Evolutionary conservation across 2,329 filamentous ascomycete species (phyloP).

Genomic region (Cladosporium sp.): DNA sequence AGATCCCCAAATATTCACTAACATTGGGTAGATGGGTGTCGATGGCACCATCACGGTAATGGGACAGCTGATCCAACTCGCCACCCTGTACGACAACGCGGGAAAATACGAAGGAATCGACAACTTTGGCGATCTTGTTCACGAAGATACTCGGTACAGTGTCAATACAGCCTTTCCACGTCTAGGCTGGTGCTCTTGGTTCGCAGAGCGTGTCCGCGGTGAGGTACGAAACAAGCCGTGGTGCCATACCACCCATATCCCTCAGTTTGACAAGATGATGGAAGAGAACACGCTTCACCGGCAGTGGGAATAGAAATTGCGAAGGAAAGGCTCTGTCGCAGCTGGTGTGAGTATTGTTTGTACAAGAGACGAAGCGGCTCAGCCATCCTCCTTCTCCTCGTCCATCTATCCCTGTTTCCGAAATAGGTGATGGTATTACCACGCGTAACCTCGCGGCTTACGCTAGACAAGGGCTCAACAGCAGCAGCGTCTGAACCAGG

Average conservation of each 20-base stretch:
- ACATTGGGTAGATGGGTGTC: not conserved
- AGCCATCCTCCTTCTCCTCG: no score
- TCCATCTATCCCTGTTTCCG: no score
- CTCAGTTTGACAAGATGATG: slow-evolving; percentile 2
- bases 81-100: not conserved
- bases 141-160: slow-evolving; percentile 1
- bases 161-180: not conserved
- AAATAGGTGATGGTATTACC: no score
- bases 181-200: not conserved
- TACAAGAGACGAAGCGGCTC: no score
- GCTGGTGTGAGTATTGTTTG: no score
- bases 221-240: slow-evolving; percentile 3
- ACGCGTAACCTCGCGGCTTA: no score
- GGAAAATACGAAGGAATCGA: not conserved
- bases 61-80: slow-evolving; percentile 2
- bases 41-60: not conserved
- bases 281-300: not conserved
- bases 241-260: slow-evolving; percentile 3
- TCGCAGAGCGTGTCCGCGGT: not conserved
- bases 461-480: no score
- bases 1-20: not conserved
- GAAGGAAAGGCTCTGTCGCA: not conserved
- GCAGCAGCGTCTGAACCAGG: no score
- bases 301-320: not conserved
- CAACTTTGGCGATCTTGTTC: not conserved